Evolutionary conservation across 495 filamentous ascomycete genomes (phyloP).

Genomic region (Lineolata rhizophorae): DNA sequence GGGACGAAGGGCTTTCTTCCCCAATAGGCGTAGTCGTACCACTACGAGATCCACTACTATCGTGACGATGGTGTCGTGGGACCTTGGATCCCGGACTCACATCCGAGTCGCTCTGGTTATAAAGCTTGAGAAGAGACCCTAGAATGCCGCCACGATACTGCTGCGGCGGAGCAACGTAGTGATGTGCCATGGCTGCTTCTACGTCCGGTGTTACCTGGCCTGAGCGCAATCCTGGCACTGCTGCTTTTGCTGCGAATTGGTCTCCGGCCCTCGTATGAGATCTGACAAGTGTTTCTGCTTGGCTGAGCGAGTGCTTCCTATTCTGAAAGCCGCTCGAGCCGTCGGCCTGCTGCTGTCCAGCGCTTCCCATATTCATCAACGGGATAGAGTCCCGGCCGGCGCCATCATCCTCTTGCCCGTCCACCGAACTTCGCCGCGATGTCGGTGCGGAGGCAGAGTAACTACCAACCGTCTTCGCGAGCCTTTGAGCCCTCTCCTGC

Average conservation of each 20-base stretch:
- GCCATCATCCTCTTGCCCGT: neutral
- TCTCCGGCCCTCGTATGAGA: conserved; percentile 18
- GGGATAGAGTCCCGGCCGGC: no score
- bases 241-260: no score
- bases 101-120: no score
- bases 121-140: conserved; percentile 56
- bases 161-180: conserved; percentile 43
- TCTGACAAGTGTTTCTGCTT: conserved; percentile 2
- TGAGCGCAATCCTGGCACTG: no score
- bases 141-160: conserved; percentile 61
- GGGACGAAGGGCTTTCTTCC: conserved; percentile 14
- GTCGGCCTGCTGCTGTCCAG: neutral
- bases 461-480: neutral
- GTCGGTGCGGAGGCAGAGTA: neutral
- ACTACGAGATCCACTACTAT: no score
- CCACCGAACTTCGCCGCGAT: neutral
- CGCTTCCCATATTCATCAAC: no score
- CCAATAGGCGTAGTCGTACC: no score
- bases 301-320: conserved; percentile 22
- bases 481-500: neutral
- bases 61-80: neutral
- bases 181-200: conserved; percentile 33
- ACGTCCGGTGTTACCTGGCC: conserved; percentile 37
- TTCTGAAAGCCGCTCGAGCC: neutral
- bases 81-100: conserved; percentile 1